Evolutionary conservation across 1,284 basidiomycete genomes (phyloP).

Genomic region (Cutaneotrichosporon cutaneum): DNA sequence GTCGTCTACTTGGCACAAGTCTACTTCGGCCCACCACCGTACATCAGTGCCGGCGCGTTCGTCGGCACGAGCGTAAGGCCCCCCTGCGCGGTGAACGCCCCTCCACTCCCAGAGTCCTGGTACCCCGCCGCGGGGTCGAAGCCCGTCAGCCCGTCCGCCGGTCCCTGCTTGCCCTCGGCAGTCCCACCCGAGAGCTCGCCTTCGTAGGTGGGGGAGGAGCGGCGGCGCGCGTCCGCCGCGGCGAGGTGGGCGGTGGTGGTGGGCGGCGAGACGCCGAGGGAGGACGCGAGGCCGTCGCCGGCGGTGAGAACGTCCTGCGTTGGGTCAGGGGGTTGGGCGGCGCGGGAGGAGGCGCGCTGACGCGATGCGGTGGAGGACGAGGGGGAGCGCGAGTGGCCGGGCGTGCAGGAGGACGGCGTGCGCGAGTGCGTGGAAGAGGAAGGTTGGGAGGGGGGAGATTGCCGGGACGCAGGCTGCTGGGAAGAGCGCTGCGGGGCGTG

Average conservation of each 20-base stretch:
- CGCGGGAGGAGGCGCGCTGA: neutral
- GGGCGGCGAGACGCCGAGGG: neutral
- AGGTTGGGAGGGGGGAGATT: neutral
- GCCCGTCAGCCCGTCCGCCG: neutral
- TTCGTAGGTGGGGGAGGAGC: neutral
- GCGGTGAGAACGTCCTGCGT: neutral
- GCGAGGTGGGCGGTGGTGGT: neutral
- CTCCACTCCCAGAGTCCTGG: slow-evolving; percentile 2
- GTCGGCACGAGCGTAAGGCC: neutral
- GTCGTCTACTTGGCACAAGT: too few relatives aligned
- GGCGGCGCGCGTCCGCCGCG: neutral
- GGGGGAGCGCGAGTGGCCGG: neutral
- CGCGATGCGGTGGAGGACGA: neutral
- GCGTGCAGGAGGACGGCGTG: neutral
- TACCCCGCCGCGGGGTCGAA: neutral
- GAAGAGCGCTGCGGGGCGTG: too few relatives aligned
- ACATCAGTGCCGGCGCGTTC: slow-evolving; percentile 5
- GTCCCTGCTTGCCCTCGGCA: neutral
- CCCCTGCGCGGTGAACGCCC: neutral
- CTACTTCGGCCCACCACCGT: slow-evolving; percentile 3
- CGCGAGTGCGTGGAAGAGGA: neutral
- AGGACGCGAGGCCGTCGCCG: neutral
- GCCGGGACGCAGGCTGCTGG: too few relatives aligned
- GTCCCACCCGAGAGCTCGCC: neutral
- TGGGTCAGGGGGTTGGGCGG: neutral